Base-by-base conservation (phyloP, 1,284 basidiomycete genomes). In the Phlebopus sp. region DNA sequence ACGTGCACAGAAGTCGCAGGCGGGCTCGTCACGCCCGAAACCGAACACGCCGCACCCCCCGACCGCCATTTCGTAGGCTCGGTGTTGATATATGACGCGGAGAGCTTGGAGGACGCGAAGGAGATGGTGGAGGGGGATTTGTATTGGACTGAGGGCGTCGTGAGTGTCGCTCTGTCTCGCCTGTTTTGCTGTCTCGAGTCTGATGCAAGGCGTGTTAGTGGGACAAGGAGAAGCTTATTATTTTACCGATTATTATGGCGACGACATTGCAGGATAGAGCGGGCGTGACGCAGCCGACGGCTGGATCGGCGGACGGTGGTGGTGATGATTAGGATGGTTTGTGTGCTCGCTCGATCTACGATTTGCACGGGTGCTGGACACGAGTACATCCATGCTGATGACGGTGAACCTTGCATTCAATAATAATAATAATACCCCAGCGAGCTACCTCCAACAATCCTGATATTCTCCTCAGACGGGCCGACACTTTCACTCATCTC, bases 131-230 rank as follows among this genome's bases (percentile, higher is more conserved):
- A 80, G 55, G 56, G 57, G 23, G 81, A 83, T 55, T 56, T 80
- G 4, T 83, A 82, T 56, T 81, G 76, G 62, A 78, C 69, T 13
- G 67, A 69, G 49, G 72, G 71, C 35, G 80, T 83, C 38, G 81
- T 82, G 54, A 68, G 78, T 74, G 13, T 47, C 17, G 21, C 19
- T 49, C 32, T 17, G 5, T 43, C 13, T 21, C 11, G 13, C 34
- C 23, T 37, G 36, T 44, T 32, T 29, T 41, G 9, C 18, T n/a
- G 15, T 43, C 31, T 29, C n/a, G n/a, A n/a, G n/a, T 21, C 29
- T 18, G n/a, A 15, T 21, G 38, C 27, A 5, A 23, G 21, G 27
- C 7, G 10, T 29, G 27, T 37, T 36, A 71, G 69, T 71, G 70
- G 69, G 60, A 70, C 32, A 67, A 59, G 41, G 73, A 75, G 44